Evolutionary conservation across 306 rosid species (phyloP).

Genomic region (Amphicarpaea edgeworthii): DNA sequence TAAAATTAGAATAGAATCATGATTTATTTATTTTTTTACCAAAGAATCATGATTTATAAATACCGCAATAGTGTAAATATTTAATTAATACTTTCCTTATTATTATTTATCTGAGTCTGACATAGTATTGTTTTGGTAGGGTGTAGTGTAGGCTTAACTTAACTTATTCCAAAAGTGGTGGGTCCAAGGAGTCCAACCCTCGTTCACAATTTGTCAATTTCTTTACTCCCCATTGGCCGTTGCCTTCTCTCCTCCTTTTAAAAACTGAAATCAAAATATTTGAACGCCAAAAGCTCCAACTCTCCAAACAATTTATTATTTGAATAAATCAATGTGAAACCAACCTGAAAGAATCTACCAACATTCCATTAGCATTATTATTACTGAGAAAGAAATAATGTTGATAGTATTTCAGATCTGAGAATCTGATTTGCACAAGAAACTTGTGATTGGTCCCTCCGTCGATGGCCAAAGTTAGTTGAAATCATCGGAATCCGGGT

Average conservation of each 20-base stretch:
- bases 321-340: too few species aligned
- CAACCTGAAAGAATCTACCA: conserved; percentile 33
- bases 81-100: too few species aligned
- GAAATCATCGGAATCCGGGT: conserved; percentile 38
- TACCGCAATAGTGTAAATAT: too few species aligned
- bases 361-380: not conserved
- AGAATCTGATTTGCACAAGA: not conserved
- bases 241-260: not conserved
- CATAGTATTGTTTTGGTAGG: not conserved
- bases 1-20: too few species aligned
- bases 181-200: not conserved
- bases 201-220: not conserved
- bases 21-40: too few species aligned
- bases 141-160: not conserved
- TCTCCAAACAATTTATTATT: not conserved
- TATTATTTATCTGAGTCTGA: too few species aligned
- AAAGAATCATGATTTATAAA: too few species aligned
- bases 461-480: conserved; percentile 46
- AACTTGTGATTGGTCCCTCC: not conserved
- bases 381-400: not conserved
- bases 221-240: not conserved
- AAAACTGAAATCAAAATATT: not conserved
- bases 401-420: conserved; percentile 5
- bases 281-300: not conserved
- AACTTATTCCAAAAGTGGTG: not conserved